Base-by-base conservation (phyloP, 2,329 filamentous ascomycete species). In the Arthroderma uncinatum region DNA sequence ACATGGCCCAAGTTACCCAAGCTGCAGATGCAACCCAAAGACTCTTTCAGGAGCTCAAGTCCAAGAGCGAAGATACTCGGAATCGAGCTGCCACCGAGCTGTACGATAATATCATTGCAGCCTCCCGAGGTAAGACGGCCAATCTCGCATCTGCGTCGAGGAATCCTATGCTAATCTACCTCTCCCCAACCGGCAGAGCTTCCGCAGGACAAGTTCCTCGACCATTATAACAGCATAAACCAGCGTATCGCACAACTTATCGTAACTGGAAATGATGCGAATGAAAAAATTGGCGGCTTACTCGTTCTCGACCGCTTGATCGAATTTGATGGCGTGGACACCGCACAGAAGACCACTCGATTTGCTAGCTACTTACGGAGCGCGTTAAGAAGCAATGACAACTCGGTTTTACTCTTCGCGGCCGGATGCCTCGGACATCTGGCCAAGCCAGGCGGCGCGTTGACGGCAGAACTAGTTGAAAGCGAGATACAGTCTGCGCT, bases 401-500 rank as follows among this genome's bases (percentile, higher is more conserved):
- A 89, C 62, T 84, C 84, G 56, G 89, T 93, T 21, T 92, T 98
- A 85, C 83, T 94, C 57, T 84, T 88, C 10, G 93, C 94, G 3
- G 91, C 93, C 42, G 83, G 87, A 63, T 91, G 92, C 2, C 79
- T 98, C 28, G 93, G 93, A 48, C 88, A 91, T 68, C 80, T 98
- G 59, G 95, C 92, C 60, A 85, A 89, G 63, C 93, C 93, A 0
- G 93, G 93, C 61, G 93, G 93, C 59, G 91, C 93, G 33, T 79
- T 97, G 62, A 95, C 95, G 47, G 94, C 92, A 6, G 92, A 97
- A 71, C 78, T 98, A 56, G 93, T 98, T 58, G 93, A 98, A 68
- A 92, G 90, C 56, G 92, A 98, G 73, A 91, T 97, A 60, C 94
- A 96, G 71, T 93, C 90, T 16, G 91, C 94, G 1, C 79, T 98